phyloP scores from a whole-genome alignment of 176 grass and related monocot species.

The Carex littledalei region DNA sequence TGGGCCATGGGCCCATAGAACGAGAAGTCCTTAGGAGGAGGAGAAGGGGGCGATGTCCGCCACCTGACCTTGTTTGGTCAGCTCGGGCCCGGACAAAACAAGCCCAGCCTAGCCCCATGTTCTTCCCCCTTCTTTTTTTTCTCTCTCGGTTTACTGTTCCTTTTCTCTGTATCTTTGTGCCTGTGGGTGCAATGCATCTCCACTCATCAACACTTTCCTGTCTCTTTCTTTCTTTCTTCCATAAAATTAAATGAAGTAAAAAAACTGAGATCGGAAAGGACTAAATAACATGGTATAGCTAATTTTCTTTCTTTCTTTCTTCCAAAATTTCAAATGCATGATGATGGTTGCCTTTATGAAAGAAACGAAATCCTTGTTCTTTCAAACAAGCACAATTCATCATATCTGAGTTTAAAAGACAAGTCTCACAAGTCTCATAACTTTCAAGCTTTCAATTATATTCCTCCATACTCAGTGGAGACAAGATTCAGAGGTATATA shows the following conservation, averaged over 20 bases:
- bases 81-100: neutral
- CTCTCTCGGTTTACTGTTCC: neutral
- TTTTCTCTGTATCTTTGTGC: neutral
- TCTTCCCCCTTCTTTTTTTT: neutral
- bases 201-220: neutral
- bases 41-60: neutral
- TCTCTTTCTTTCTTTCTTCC: neutral
- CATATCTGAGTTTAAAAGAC: neutral
- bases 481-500: neutral
- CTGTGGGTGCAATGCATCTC: neutral
- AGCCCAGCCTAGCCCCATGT: neutral
- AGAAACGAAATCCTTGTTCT: neutral
- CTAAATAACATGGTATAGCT: no score
- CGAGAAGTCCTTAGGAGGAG: neutral
- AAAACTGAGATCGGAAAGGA: no score
- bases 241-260: no score
- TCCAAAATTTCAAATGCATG: no score
- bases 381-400: neutral
- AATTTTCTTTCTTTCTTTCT: no score
- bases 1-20: constrained; percentile 16
- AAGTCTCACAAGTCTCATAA: neutral
- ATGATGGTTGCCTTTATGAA: neutral
- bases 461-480: neutral
- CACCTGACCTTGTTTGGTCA: constrained; percentile 18
- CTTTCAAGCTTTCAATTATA: constrained; percentile 12